A percentile compares a stretch with the other conserved stretches of the same genome.
phyloP scores from a whole-genome alignment of 495 filamentous ascomycete genomes.

The Emericellopsis terricola region DNA sequence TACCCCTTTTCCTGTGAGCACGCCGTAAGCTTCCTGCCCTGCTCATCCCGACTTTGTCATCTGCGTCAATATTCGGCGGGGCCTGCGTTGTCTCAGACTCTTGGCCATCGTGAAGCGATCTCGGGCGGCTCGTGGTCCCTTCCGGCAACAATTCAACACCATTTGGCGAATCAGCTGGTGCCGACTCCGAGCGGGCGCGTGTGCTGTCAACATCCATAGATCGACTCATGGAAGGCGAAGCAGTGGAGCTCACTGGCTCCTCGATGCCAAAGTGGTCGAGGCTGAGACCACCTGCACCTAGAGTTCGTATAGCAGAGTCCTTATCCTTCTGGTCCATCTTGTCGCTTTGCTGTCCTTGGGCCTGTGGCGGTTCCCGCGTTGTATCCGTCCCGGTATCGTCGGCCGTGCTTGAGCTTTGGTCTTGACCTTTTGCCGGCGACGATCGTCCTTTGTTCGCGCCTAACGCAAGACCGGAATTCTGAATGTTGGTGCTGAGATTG shows the following conservation, averaged over 20 bases:
- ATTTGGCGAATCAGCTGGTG: constrained; percentile 16
- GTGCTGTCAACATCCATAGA: constrained; percentile 18
- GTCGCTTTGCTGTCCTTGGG: constrained; percentile 6
- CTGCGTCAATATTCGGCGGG: constrained; percentile 41
- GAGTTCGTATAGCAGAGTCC: constrained; percentile 70
- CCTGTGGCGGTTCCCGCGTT: constrained; percentile 13
- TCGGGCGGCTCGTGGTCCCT: constrained; percentile 13
- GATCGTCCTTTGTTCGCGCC: constrained; percentile 20
- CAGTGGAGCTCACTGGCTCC: constrained; percentile 22
- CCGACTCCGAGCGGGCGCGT: constrained; percentile 23
- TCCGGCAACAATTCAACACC: constrained; percentile 12
- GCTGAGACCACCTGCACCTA: constrained; percentile 77
- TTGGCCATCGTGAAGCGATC: constrained; percentile 27
- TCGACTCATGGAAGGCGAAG: constrained; percentile 14
- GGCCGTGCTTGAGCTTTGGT: neutral
- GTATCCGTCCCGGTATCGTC: constrained; percentile 21
- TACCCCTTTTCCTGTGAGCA: constrained; percentile 62
- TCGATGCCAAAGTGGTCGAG: constrained; percentile 65
- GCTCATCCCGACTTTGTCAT: constrained; percentile 45
- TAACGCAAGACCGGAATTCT: constrained; percentile 34
- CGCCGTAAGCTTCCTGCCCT: constrained; percentile 74
- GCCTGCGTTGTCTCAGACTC: constrained; percentile 44
- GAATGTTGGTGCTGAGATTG: constrained; percentile 60
- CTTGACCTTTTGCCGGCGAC: constrained; percentile 14
- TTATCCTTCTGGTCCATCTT: constrained; percentile 35